Base-by-base conservation (phyloP, 176 grass and related monocot genomes). In the Triticum timopheevii region DNA sequence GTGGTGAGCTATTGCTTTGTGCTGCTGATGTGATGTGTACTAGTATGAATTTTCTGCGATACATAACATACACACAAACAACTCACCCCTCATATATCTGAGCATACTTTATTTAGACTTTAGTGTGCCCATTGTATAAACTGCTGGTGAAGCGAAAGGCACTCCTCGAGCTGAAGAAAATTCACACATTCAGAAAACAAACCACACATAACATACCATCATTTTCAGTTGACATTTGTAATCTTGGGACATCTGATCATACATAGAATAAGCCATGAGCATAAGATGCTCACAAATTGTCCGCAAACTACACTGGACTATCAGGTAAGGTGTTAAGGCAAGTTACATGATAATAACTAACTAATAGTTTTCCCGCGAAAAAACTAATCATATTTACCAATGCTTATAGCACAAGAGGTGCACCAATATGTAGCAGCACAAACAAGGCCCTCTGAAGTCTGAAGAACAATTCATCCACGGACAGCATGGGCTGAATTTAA, bases 301-400 rank as follows among this genome's bases (percentile, higher is more conserved):
- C 13, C 15, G 36, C 34, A 76, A 76, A 50, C 13, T 15, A 54
- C 30, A 33, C 44, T 20, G 27, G 30, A 54, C 30, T 33, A 8
- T 11, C 47, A 6, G 73, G 44, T 76, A 33, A 54, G 27, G 35
- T 74, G 33, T 74, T 62, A 61, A 74, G 45, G 24, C 56, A 65
- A 30, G 50, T 13, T 47, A 76, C 58, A 75, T 33, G 44, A 20
- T 20, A 63, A 16, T 62, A 83, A n/a, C 56, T 15, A 74, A 84
- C 44, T 84, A 63, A 77, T 82, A 78, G 78, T 83, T 42, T 8
- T 58, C 54, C 54, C 7, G 19, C 54, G 2, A 59, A 20, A 59
- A 83, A 17, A 42, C 7, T 42, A 84, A 45, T 85, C 52, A 77
- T 86, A 78, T 90, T 86, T 65, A 90, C 31, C 65, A 13, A 50